Base-by-base conservation (phyloP, 1,139 yeast genomes). In the Candida tetrigidarum region DNA sequence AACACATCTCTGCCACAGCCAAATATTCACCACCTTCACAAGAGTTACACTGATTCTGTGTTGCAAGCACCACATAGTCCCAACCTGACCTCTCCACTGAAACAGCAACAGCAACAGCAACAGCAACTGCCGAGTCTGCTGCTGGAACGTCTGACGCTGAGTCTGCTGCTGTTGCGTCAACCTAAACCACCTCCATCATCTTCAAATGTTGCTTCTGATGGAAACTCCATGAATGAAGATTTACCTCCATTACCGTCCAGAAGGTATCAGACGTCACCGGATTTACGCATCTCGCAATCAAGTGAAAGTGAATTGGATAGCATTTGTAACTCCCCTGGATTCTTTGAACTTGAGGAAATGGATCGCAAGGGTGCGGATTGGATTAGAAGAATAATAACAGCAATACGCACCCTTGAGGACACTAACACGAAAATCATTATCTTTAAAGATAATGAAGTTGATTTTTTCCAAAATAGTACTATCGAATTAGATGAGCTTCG, bases 281-380 rank as follows among this genome's bases (percentile, higher is more conserved):
- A 25, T 2, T 14, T 20, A 5, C 15, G 10, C 35, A 11, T 33
- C 15, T 9, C 16, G 30, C 41, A 23, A 22, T 23, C 43, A 5
- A n/a, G 38, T 25, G 41, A 39, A 19, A 16, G 42, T 33, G 50
- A 50, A 9, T 43, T 51, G 38, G 49, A 42, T 16, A 43, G 43
- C 37, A 50, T 52, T 16, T 42, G 43, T 37, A 43, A 47, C 16
- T 46, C 54, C 3, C 53, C 53, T 3, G 46, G 50, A 6, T 52
- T 49, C 39, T 39, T 39, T n/a, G 62, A 69, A 40, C 62, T 65
- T 48, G 71, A 70, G 47, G 72, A 69, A 39, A 61, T 62, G 41
- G 86, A 81, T 57, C 67, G 61, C 42, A 68, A 61, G 41, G 82
- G 81, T 1, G 77, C 78, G 1, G 51, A 63, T 20, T 81, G 85